These are phyloP conservation scores for Echites panduratus DNA, from an alignment of 257 asterid species.

Conservation along the genomic window DNA sequence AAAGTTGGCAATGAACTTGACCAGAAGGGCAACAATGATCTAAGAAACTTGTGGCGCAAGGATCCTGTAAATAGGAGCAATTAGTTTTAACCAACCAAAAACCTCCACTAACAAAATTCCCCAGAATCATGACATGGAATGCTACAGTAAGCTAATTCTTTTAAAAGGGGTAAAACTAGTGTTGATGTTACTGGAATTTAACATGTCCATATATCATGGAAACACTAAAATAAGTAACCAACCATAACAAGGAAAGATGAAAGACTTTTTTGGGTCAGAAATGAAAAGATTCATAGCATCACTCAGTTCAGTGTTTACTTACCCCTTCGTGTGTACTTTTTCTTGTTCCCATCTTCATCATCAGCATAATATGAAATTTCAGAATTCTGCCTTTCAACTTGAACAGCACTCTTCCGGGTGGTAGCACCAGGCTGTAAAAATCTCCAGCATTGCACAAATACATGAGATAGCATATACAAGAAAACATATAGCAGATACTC, in stretches of 20 bases:
- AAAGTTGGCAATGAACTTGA: constrained; percentile 80
- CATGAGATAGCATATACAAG: constrained; percentile 11
- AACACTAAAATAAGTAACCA: neutral
- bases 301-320: constrained; percentile 14
- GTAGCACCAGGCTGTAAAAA: constrained; percentile 69
- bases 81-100: constrained; percentile 14
- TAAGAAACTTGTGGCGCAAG: constrained; percentile 65
- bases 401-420: constrained; percentile 63
- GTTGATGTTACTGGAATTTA: neutral
- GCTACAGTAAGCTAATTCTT: too few relatives aligned
- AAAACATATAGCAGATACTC: neutral
- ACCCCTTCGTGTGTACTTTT: constrained; percentile 89
- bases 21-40: constrained; percentile 92
- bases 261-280: neutral
- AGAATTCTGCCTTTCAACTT: constrained; percentile 70
- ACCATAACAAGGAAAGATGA: neutral
- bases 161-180: neutral
- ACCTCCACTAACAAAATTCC: neutral
- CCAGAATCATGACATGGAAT: neutral
- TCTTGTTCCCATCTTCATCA: constrained; percentile 79
- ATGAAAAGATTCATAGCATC: neutral
- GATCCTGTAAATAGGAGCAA: constrained; percentile 46
- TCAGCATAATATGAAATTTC: constrained; percentile 76
- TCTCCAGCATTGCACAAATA: constrained; percentile 1
- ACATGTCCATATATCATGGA: neutral